Conservation (phyloP, 2,329 filamentous ascomycete species). For the Coniochaeta prunicola region DNA sequence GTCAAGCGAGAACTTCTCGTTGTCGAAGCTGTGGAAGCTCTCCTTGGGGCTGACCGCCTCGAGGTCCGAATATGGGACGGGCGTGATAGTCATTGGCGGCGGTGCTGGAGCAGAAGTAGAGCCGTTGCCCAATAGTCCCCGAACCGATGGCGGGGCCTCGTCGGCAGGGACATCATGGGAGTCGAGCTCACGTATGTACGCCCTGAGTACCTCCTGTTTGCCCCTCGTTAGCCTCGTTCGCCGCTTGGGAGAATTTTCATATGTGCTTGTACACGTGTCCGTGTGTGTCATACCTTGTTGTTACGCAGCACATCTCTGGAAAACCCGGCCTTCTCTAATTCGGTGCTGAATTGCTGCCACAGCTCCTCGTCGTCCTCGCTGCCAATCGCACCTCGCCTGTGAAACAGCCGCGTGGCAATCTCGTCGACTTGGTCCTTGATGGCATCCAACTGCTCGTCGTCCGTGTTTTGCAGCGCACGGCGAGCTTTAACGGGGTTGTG, state of each 20-base stretch:
- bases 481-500: slow-evolving; percentile 35
- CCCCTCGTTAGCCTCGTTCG: slow-evolving; percentile 10
- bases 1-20: slow-evolving; percentile 33
- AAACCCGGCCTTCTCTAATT: slow-evolving; percentile 52
- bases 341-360: slow-evolving; percentile 52
- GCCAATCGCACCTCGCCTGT: slow-evolving; percentile 29
- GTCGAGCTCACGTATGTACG: slow-evolving; percentile 55
- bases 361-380: slow-evolving; percentile 40
- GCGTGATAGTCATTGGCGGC: slow-evolving; percentile 11
- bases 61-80: slow-evolving; percentile 11
- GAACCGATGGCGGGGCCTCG: slow-evolving; percentile 39
- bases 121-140: slow-evolving; percentile 44
- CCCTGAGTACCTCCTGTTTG: slow-evolving; percentile 47
- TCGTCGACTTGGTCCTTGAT: slow-evolving; percentile 56
- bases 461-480: slow-evolving; percentile 21
- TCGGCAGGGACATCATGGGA: slow-evolving; percentile 35
- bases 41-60: slow-evolving; percentile 25
- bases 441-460: slow-evolving; percentile 35
- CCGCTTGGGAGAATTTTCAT: not conserved
- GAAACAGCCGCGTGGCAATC: slow-evolving; percentile 45
- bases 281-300: slow-evolving; percentile 43
- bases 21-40: slow-evolving; percentile 24
- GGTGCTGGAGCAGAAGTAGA: slow-evolving; percentile 5
- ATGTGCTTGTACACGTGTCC: not conserved
- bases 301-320: slow-evolving; percentile 44